Evolutionary conservation across 305 asterid species (phyloP), one percentile per base, ranked within the genome.

Genomic region (Fraxinus floribunda): DNA sequence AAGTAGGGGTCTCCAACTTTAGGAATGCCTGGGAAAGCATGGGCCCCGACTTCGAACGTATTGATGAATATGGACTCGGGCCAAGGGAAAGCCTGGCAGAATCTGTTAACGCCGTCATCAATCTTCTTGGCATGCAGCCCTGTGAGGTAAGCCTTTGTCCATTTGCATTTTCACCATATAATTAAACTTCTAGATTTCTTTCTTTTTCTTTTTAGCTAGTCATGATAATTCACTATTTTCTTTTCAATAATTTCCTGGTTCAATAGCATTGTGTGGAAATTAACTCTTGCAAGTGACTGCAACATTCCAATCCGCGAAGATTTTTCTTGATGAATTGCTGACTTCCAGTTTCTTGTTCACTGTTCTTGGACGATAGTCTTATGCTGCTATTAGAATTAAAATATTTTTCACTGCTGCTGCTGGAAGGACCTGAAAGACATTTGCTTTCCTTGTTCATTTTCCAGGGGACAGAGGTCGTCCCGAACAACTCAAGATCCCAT

Each of bases 91-190:
- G 90, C 85, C 90, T 95, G 79, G 35, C 91, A 0, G 98, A 93
- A 89, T 95, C 98, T 84, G 97, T 95, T 30, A 93, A 79, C 86
- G 91, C 97, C 34, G 98, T 95, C 84, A 91, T 93, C 82, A 89
- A 62, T 81, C 98, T 95, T 89, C 95, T 95, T 78, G 98, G 98
- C 88, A 78, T 95, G 95, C 98, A 93, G 85, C 97, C 98, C 76
- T 95, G 98, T 78, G 98, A 95, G 98, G 98, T 95, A 46, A 77
- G 92, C 84, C 38, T 78, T 81, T 84, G 41, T 5, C 38, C 8
- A 7, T 9, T 64, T 64, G 32, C 73, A 68, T 68, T 68, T 68
- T 29, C 20, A 29, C 73, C n/a, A 3, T 64, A 9, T 64, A 2
- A 22, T 22, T 62, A 3, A 15, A 18, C 13, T 62, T 22, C 0